Evolutionary conservation across 495 filamentous ascomycete species (phyloP).

Genomic region (Penicillium maclennaniae): DNA sequence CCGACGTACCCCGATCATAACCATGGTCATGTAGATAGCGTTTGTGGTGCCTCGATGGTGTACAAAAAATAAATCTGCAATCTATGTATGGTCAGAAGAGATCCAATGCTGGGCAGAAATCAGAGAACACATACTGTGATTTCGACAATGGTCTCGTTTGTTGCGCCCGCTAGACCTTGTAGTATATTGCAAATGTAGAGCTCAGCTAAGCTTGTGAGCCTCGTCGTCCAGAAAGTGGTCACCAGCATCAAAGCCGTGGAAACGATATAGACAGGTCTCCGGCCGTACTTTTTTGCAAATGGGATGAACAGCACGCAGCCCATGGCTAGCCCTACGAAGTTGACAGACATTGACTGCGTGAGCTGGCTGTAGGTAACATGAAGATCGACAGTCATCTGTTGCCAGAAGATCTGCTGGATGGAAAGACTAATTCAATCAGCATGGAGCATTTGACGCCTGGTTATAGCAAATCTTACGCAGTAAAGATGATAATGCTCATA

Average conservation of each 20-base stretch:
- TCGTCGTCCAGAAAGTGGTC: conserved; percentile 28
- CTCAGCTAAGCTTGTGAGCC: conserved; percentile 22
- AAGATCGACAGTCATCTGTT: conserved; percentile 32
- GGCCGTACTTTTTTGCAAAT: conserved; percentile 31
- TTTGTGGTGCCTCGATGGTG: conserved; percentile 37
- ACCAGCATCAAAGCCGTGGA: conserved; percentile 30
- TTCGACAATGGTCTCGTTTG: conserved; percentile 33
- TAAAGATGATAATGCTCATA: conserved; percentile 32
- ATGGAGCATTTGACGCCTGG: not conserved
- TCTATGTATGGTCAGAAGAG: conserved; percentile 16
- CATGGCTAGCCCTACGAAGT: conserved; percentile 29
- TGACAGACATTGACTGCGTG: conserved; percentile 30
- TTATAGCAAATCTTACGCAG: conserved; percentile 20
- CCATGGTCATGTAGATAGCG: conserved; percentile 33
- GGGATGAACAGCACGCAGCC: conserved; percentile 36
- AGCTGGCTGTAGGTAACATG: conserved; percentile 24
- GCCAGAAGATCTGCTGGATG: conserved; percentile 35
- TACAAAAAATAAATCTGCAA: conserved; percentile 38
- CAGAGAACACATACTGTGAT: conserved; percentile 24
- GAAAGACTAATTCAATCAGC: conserved; percentile 19
- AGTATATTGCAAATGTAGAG: conserved; percentile 31
- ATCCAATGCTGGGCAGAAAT: not conserved
- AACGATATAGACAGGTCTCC: conserved; percentile 33
- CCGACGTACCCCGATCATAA: conserved; percentile 34
- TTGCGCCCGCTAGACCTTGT: conserved; percentile 32